phyloP scores from a whole-genome alignment of 805 yeast genomes.

The Tanozyma kutaoensis region DNA sequence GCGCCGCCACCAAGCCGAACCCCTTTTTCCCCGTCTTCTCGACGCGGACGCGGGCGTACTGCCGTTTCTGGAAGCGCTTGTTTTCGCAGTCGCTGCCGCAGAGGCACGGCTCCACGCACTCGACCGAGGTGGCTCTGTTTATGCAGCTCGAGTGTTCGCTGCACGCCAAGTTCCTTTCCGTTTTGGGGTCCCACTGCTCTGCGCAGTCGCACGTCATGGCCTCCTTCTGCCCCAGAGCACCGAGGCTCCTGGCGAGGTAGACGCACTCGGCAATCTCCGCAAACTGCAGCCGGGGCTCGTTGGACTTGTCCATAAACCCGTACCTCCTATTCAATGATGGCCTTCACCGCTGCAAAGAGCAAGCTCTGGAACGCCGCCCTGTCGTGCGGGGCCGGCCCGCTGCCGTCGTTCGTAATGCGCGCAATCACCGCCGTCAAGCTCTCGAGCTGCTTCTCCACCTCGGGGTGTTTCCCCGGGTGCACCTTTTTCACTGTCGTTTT shows the following conservation, averaged over 20 bases:
- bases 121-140: conserved; percentile 83
- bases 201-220: conserved; percentile 85
- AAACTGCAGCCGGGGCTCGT: conserved; percentile 55
- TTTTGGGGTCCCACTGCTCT: conserved; percentile 30
- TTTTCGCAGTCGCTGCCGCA: conserved; percentile 79
- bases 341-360: conserved; percentile 5
- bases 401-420: conserved; percentile 5
- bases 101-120: conserved; percentile 55
- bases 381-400: conserved; percentile 2
- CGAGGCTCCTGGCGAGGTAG: conserved; percentile 49
- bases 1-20: conserved; percentile 71
- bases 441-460: conserved; percentile 16
- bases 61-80: conserved; percentile 71
- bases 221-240: conserved; percentile 65
- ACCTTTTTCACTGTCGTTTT: conserved; percentile 23
- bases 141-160: conserved; percentile 82
- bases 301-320: conserved; percentile 40
- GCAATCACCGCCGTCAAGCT: conserved; percentile 12
- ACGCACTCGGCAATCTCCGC: conserved; percentile 41
- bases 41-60: conserved; percentile 70
- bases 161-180: conserved; percentile 49
- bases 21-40: conserved; percentile 79
- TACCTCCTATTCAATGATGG: conserved; percentile 1
- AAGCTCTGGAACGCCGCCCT: conserved; percentile 6
- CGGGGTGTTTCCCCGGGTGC: no score